Conservation (phyloP, 2,329 filamentous ascomycete species). For the Hypoxylon sp. region DNA sequence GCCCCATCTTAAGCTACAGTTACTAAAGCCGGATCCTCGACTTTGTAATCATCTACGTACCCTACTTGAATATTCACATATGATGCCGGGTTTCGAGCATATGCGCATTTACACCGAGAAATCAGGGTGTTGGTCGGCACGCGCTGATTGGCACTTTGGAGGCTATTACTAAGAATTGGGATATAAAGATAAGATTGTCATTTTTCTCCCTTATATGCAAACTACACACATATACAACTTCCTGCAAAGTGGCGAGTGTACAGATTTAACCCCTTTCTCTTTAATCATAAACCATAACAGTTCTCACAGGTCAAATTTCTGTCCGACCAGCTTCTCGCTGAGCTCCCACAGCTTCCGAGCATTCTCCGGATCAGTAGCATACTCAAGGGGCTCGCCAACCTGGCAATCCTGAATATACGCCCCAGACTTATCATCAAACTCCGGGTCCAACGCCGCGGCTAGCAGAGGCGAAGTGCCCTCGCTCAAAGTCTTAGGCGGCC, state of each 20-base stretch:
- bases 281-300: neutral
- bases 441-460: slow-evolving; percentile 39
- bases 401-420: slow-evolving; percentile 53
- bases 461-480: slow-evolving; percentile 32
- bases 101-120: too few species aligned
- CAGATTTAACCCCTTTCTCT: neutral
- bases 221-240: neutral
- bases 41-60: too few species aligned
- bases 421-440: slow-evolving; percentile 46
- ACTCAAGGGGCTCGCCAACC: slow-evolving; percentile 45
- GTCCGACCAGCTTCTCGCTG: slow-evolving; percentile 55
- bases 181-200: neutral
- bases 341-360: slow-evolving; percentile 56
- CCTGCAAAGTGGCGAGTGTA: neutral
- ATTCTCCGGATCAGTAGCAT: slow-evolving; percentile 47
- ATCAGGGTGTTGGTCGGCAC: neutral
- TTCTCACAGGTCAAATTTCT: slow-evolving; percentile 49
- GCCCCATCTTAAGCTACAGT: too few species aligned
- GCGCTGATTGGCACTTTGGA: neutral
- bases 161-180: neutral
- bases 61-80: too few species aligned
- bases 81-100: too few species aligned
- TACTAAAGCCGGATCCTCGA: too few species aligned
- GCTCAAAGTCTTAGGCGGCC: slow-evolving; percentile 15
- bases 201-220: neutral